Conservation (phyloP, 306 rosid species). For the Amphicarpaea edgeworthii region DNA sequence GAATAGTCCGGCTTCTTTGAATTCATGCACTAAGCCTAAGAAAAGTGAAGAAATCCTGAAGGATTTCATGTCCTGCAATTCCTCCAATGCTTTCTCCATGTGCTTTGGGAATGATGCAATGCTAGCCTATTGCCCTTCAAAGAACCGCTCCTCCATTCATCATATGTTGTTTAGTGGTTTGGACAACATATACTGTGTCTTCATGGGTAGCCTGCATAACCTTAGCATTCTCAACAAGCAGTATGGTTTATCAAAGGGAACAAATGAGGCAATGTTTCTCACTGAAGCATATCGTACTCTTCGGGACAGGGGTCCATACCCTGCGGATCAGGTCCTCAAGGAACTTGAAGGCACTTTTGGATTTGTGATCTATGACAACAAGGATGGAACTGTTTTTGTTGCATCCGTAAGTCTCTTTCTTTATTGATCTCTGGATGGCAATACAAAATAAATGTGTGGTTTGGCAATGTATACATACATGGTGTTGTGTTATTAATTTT, state of each 20-base stretch:
- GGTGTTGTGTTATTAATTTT: background rate
- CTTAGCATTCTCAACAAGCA: conserved; percentile 74
- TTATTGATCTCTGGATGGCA: background rate
- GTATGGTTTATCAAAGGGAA: conserved; percentile 77
- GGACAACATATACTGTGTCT: conserved; percentile 82
- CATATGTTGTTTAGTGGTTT: conserved; percentile 82
- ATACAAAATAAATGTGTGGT: background rate
- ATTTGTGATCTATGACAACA: conserved; percentile 75
- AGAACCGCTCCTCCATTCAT: conserved; percentile 40
- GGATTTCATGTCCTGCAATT: conserved; percentile 60
- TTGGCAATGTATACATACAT: background rate
- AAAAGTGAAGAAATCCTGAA: conserved; percentile 58
- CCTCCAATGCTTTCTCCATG: conserved; percentile 62
- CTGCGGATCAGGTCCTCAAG: conserved; percentile 92
- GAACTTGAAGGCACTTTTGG: conserved; percentile 89
- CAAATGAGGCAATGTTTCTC: conserved; percentile 82
- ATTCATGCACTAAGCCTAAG: conserved; percentile 59
- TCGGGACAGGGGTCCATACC: conserved; percentile 91
- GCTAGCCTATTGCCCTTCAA: conserved; percentile 62
- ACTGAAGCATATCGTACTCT: conserved; percentile 86
- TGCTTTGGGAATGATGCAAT: conserved; percentile 64
- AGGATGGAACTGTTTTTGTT: conserved; percentile 69
- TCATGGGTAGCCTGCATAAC: conserved; percentile 75
- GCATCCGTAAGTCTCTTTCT: conserved; percentile 63
- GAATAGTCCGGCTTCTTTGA: conserved; percentile 71